phyloP scores from a whole-genome alignment of 352 stramenopile species.

The Pythium pectinolyticum region DNA sequence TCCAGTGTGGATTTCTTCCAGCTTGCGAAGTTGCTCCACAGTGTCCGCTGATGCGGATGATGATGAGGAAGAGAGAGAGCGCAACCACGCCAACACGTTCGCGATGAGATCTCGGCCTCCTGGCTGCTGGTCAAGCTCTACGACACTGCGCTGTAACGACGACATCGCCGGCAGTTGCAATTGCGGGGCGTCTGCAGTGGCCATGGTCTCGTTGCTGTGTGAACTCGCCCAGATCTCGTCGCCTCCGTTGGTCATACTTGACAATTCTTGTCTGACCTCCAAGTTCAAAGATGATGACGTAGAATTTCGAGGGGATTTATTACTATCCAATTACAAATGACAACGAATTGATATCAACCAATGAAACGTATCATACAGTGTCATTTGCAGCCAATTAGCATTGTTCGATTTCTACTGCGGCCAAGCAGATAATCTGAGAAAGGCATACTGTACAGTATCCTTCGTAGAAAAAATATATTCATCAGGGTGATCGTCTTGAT shows the following conservation, averaged over 20 bases:
- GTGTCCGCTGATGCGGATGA: background rate
- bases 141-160: conserved; percentile 7
- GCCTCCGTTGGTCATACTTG: background rate
- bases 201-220: background rate
- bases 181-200: background rate
- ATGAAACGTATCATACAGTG: background rate
- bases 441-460: too few relatives aligned
- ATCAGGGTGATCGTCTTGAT: too few relatives aligned
- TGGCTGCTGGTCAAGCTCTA: conserved; percentile 5
- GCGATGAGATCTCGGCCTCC: background rate
- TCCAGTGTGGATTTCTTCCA: background rate
- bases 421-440: too few relatives aligned
- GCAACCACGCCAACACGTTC: too few relatives aligned
- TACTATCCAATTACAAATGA: background rate
- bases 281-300: conserved; percentile 3
- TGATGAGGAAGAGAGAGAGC: background rate
- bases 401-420: too few relatives aligned
- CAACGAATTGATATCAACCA: background rate
- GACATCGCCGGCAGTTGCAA: background rate
- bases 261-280: too few relatives aligned
- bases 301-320: background rate
- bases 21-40: background rate
- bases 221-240: conserved; percentile 21
- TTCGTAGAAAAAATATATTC: too few relatives aligned
- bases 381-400: background rate